Conservation (phyloP, 805 yeast genomes). For the Myxozyma nipponensis region DNA sequence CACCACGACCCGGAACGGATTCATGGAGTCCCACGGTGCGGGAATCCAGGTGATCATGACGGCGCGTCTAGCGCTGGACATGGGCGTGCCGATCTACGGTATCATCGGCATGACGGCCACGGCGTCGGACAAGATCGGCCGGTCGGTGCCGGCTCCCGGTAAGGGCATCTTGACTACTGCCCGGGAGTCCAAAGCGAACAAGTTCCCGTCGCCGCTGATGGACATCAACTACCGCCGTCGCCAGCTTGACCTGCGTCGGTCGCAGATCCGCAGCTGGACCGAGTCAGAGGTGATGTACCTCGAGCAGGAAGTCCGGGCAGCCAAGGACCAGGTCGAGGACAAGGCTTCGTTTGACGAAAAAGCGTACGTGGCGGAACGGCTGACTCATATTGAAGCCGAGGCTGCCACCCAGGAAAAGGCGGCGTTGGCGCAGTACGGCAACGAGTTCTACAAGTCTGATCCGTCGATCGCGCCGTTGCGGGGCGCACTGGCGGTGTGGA, state of each 20-base stretch:
- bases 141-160: slow-evolving; percentile 99
- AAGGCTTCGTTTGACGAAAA: slow-evolving; percentile 45
- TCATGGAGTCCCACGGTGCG: slow-evolving; percentile 99
- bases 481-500: slow-evolving; percentile 93
- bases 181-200: slow-evolving; percentile 80
- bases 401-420: slow-evolving; percentile 78
- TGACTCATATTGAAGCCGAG: slow-evolving; percentile 83
- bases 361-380: slow-evolving; percentile 69
- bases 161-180: slow-evolving; percentile 98
- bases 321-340: slow-evolving; percentile 40
- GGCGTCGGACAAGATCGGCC: slow-evolving; percentile 97
- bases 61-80: slow-evolving; percentile 86
- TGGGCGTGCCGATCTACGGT: slow-evolving; percentile 99
- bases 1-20: slow-evolving; percentile 92
- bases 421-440: slow-evolving; percentile 93
- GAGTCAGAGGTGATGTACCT: slow-evolving; percentile 71
- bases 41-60: slow-evolving; percentile 97
- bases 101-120: slow-evolving; percentile 91
- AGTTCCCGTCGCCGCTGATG: slow-evolving; percentile 74
- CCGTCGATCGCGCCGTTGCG: slow-evolving; percentile 94
- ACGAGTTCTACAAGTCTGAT: slow-evolving; percentile 84
- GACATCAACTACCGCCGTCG: slow-evolving; percentile 90
- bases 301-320: slow-evolving; percentile 62
- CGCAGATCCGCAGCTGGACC: slow-evolving; percentile 78
- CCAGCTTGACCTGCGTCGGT: slow-evolving; percentile 75